phyloP scores from a whole-genome alignment of 108 stramenopile genomes.

The Skeletonema costatum region DNA sequence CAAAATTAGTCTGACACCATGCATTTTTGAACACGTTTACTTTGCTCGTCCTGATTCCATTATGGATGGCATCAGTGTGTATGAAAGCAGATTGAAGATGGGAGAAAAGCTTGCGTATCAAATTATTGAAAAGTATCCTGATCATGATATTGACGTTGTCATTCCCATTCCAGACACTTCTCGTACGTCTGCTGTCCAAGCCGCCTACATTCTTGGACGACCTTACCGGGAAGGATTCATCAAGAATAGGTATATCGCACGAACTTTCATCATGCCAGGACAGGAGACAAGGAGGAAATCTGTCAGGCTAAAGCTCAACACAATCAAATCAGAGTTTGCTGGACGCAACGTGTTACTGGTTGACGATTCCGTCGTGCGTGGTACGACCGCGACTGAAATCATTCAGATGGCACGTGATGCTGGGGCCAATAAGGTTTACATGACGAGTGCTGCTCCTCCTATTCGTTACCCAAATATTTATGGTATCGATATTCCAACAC shows the following conservation, averaged over 20 bases:
- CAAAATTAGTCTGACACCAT: slow-evolving; percentile 65
- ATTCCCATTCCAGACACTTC: slow-evolving; percentile 99
- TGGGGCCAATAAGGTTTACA: slow-evolving; percentile 95
- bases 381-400: slow-evolving; percentile 96
- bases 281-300: slow-evolving; percentile 95
- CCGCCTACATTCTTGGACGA: slow-evolving; percentile 80
- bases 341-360: slow-evolving; percentile 93
- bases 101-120: slow-evolving; percentile 94
- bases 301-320: slow-evolving; percentile 98
- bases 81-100: slow-evolving; percentile 97
- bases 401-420: slow-evolving; percentile 99
- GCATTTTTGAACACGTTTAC: slow-evolving; percentile 99
- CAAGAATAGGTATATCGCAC: slow-evolving; percentile 99
- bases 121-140: slow-evolving; percentile 81
- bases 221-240: slow-evolving; percentile 98
- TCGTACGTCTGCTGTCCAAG: slow-evolving; percentile 93
- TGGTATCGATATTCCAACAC: slow-evolving; percentile 98
- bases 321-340: slow-evolving; percentile 92
- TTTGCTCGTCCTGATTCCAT: slow-evolving; percentile 99
- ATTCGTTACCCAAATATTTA: slow-evolving; percentile 99
- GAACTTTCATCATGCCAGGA: slow-evolving; percentile 99
- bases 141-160: slow-evolving; percentile 97
- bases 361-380: slow-evolving; percentile 98
- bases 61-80: slow-evolving; percentile 97
- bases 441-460: slow-evolving; percentile 95